Percentiles rank a stretch among this genome's conserved stretches.
phyloP scores from a whole-genome alignment of 2,329 filamentous ascomycete species.

The Nothomitra cinnamomea region DNA sequence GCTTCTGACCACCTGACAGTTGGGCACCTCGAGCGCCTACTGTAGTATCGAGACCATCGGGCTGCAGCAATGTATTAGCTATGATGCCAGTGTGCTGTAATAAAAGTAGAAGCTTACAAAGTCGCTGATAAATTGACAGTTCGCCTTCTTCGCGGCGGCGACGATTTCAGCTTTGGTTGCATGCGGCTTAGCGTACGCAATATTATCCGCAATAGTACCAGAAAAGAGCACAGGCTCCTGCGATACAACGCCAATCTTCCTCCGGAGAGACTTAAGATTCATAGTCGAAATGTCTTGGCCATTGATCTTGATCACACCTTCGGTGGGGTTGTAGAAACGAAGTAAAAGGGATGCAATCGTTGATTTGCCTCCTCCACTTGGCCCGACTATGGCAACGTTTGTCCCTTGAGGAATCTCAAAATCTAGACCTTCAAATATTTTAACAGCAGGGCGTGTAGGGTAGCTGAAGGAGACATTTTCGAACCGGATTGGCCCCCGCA shows the following conservation, averaged over 20 bases:
- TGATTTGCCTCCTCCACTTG: conserved; percentile 89
- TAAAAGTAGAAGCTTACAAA: conserved; percentile 37
- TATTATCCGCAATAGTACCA: conserved; percentile 73
- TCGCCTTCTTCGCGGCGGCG: conserved; percentile 73
- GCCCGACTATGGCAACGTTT: conserved; percentile 92
- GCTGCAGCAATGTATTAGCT: conserved; percentile 25
- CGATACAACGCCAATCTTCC: conserved; percentile 86
- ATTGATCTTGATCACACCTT: conserved; percentile 65
- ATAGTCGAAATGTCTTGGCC: conserved; percentile 67
- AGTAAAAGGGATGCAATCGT: conserved; percentile 85
- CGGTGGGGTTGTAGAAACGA: conserved; percentile 74
- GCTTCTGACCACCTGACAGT: conserved; percentile 90
- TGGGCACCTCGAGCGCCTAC: conserved; percentile 87
- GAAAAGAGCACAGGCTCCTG: conserved; percentile 92
- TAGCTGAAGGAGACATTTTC: conserved; percentile 77
- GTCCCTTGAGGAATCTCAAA: conserved; percentile 87
- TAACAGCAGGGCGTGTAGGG: conserved; percentile 79
- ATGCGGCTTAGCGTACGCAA: conserved; percentile 71
- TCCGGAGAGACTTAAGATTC: conserved; percentile 83
- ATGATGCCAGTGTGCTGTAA: too few relatives aligned
- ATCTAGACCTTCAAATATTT: conserved; percentile 73
- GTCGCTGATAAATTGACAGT: conserved; percentile 92
- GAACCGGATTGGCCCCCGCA: conserved; percentile 79
- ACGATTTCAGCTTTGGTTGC: conserved; percentile 71
- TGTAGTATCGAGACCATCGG: conserved; percentile 84